These are phyloP conservation scores for Skeletonema marinoi DNA, from an alignment of 108 stramenopile species.

Conservation along the genomic window DNA sequence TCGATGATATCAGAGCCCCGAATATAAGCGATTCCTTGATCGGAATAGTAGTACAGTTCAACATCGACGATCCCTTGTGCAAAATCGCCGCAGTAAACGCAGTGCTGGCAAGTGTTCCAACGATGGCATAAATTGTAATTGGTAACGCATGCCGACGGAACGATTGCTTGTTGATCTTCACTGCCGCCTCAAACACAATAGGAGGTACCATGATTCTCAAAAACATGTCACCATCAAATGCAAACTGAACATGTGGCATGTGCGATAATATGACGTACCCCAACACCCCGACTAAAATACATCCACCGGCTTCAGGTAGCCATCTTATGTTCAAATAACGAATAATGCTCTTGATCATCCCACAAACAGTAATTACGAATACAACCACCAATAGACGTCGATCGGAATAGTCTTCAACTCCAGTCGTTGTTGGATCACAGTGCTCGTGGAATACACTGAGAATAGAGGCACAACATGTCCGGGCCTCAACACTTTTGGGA, in stretches of 20 bases:
- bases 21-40: conserved; percentile 80
- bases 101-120: conserved; percentile 83
- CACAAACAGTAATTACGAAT: conserved; percentile 82
- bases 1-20: conserved; percentile 88
- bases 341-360: conserved; percentile 86
- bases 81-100: conserved; percentile 74
- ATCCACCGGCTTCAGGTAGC: conserved; percentile 90
- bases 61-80: conserved; percentile 58
- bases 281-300: conserved; percentile 83
- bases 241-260: conserved; percentile 78
- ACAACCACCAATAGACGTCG: conserved; percentile 75
- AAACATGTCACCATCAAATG: conserved; percentile 88
- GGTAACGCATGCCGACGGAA: conserved; percentile 80
- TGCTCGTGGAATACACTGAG: conserved; percentile 86
- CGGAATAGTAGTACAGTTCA: conserved; percentile 60
- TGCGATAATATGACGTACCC: conserved; percentile 68
- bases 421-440: conserved; percentile 74
- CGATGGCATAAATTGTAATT: conserved; percentile 75
- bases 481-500: conserved; percentile 73
- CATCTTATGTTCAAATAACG: conserved; percentile 83
- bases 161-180: conserved; percentile 80
- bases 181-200: conserved; percentile 90
- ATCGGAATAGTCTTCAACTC: conserved; percentile 76
- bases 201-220: conserved; percentile 89
- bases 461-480: conserved; percentile 88